Base-by-base conservation (phyloP, 371 early-diverging fungal genomes). In the Catenaria anguillulae region DNA sequence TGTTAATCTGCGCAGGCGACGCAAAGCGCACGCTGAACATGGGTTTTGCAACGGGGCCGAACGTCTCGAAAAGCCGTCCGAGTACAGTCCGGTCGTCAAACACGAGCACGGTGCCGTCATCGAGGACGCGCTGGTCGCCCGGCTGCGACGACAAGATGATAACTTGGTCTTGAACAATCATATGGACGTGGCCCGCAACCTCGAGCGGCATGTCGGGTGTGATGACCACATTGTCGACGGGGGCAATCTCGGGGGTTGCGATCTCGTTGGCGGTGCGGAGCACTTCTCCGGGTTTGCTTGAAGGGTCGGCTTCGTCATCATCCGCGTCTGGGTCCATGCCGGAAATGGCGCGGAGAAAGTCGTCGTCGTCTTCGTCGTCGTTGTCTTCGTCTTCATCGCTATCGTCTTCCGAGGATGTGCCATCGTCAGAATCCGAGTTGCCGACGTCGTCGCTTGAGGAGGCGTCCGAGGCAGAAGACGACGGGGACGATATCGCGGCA, bases 11-110 rank as follows among this genome's bases (percentile, higher is more conserved):
- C 4, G 73, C 68, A 3, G 73, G 64, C 24, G 69, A 67, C 61
- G 83, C 81, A 72, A 87, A 90, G 21, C 88, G 73, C 2, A 97
- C 77, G 8, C 85, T 79, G 67, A 93, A 95, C 60, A 86, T 70
- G 3, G 97, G 97, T 34, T 78, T 70, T 1, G 73, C 64, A 2
- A 97, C 84, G 4, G 93, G 94, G 2, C 97, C 97, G 78, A 97
- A 91, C 0, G 92, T 91, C 61, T 97, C 97, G 70, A 84, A 92
- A 67, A 86, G 80, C 69, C 81, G 79, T 23, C 92, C 97, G 48
- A 96, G 67, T 3, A 86, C 70, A 13, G 68, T 69, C 33, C 85
- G 72, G 62, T 89, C 82, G 21, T 73, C 77, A 8, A 72, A 78
- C 63, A 84, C 80, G n/a, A 93, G 70, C 23, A 92, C 60, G 6